These are phyloP conservation scores for Stylosanthes scabra DNA, from an alignment of 331 rosid genomes.

Conservation along the genomic window DNA sequence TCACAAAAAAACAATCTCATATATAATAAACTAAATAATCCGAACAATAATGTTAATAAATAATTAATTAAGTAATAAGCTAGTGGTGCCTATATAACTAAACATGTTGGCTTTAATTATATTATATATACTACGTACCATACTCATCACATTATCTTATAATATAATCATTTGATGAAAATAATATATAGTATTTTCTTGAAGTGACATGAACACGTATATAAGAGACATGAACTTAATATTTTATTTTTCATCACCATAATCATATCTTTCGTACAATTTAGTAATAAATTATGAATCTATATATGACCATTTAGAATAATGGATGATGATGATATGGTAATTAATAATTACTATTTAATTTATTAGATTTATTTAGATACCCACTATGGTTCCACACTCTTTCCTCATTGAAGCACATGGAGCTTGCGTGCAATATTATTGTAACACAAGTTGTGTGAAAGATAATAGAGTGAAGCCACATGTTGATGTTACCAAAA, in stretches of 20 bases:
- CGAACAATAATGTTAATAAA: background rate
- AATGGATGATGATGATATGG: background rate
- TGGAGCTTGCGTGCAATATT: constrained; percentile 31
- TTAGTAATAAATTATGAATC: background rate
- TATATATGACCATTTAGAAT: background rate
- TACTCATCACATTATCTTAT: no score
- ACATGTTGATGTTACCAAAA: background rate
- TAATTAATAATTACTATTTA: no score
- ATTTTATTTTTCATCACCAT: constrained; percentile 8
- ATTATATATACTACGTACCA: background rate
- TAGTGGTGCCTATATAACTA: background rate
- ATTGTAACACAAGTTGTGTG: background rate
- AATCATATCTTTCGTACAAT: background rate
- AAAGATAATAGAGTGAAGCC: constrained; percentile 8
- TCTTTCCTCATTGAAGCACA: constrained; percentile 41
- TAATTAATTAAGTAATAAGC: background rate
- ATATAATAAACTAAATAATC: background rate
- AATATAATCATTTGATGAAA: background rate
- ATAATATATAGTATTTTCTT: background rate
- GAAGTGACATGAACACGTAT: background rate
- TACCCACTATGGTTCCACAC: constrained; percentile 20
- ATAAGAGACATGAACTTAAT: background rate
- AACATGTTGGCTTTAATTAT: background rate
- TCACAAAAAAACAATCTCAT: background rate
- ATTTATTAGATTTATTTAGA: background rate